These are phyloP conservation scores for Penicillium sp. DNA, from an alignment of 2,329 filamentous ascomycete species.

Conservation along the genomic window DNA sequence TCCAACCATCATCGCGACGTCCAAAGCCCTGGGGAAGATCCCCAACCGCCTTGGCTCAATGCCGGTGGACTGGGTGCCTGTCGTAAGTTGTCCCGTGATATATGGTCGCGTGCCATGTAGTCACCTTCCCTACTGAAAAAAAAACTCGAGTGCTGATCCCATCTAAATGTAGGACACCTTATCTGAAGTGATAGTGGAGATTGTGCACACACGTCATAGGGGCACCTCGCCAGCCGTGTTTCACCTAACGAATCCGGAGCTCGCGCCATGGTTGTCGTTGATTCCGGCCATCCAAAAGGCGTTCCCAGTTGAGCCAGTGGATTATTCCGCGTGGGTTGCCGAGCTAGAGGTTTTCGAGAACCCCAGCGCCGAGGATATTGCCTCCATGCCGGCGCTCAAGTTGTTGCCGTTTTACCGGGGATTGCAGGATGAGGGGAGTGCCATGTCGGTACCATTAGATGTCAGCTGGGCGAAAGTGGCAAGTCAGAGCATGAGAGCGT, in stretches of 20 bases:
- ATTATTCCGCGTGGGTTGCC: constrained; percentile 50
- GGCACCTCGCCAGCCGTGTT: constrained; percentile 35
- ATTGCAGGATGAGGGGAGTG: constrained; percentile 29
- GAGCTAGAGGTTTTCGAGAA: constrained; percentile 47
- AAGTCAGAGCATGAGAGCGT: constrained; percentile 49
- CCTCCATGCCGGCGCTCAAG: constrained; percentile 55
- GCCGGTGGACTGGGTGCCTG: constrained; percentile 53
- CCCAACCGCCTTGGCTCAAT: constrained; percentile 49
- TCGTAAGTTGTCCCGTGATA: constrained; percentile 12
- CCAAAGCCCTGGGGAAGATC: constrained; percentile 51
- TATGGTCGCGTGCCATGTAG: not conserved
- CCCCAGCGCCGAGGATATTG: constrained; percentile 39
- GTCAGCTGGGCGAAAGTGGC: constrained; percentile 44
- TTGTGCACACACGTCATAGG: constrained; percentile 36
- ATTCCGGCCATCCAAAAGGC: constrained; percentile 45
- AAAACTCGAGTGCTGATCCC: not conserved
- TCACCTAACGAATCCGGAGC: constrained; percentile 53
- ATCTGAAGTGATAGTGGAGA: constrained; percentile 51
- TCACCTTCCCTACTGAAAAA: not conserved
- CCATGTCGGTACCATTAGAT: constrained; percentile 43
- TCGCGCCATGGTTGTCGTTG: constrained; percentile 46
- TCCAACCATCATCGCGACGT: constrained; percentile 53
- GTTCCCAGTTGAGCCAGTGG: constrained; percentile 46
- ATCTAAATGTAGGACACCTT: constrained; percentile 34
- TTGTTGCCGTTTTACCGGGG: constrained; percentile 53